These are phyloP conservation scores for Teunomyces tritomae DNA, from an alignment of 805 yeast genomes.

Conservation along the genomic window DNA sequence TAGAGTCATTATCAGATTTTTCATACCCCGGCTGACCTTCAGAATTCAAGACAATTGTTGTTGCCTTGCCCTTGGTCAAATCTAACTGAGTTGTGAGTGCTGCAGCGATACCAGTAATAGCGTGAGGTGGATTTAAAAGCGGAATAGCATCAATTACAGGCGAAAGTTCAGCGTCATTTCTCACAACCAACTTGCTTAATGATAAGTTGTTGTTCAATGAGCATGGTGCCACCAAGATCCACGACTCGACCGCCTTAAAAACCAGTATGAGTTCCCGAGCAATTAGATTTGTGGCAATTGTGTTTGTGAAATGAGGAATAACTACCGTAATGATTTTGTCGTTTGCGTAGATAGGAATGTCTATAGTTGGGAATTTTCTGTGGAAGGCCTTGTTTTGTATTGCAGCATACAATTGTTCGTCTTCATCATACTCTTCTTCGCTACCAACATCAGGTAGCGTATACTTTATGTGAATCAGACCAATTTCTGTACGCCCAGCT, in stretches of 20 bases:
- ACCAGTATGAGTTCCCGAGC: slow-evolving; percentile 16
- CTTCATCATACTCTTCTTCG: slow-evolving; percentile 45
- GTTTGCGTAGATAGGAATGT: slow-evolving; percentile 21
- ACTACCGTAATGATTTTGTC: slow-evolving; percentile 12
- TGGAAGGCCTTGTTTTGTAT: slow-evolving; percentile 18
- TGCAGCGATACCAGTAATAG: slow-evolving; percentile 58
- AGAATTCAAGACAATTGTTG: slow-evolving; percentile 43
- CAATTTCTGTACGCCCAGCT: slow-evolving; percentile 13
- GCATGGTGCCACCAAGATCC: slow-evolving; percentile 39
- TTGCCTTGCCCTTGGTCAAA: slow-evolving; percentile 4
- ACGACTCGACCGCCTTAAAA: slow-evolving; percentile 10
- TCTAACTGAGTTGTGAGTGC: slow-evolving; percentile 30
- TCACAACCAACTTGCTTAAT: slow-evolving; percentile 20
- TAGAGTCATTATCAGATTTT: slow-evolving; percentile 44
- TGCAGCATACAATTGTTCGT: slow-evolving; percentile 48
- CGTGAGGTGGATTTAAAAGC: slow-evolving; percentile 56
- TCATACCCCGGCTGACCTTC: slow-evolving; percentile 66
- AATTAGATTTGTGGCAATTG: slow-evolving; percentile 30
- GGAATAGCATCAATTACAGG: slow-evolving; percentile 15
- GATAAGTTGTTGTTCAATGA: slow-evolving; percentile 29
- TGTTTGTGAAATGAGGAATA: slow-evolving; percentile 38
- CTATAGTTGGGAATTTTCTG: slow-evolving; percentile 19
- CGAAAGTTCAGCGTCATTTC: slow-evolving; percentile 4
- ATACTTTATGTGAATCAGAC: slow-evolving; percentile 13
- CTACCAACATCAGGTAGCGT: slow-evolving; percentile 10